These are phyloP conservation scores for Adenanthera pavonina DNA, from an alignment of 306 rosid species.

Conservation along the genomic window DNA sequence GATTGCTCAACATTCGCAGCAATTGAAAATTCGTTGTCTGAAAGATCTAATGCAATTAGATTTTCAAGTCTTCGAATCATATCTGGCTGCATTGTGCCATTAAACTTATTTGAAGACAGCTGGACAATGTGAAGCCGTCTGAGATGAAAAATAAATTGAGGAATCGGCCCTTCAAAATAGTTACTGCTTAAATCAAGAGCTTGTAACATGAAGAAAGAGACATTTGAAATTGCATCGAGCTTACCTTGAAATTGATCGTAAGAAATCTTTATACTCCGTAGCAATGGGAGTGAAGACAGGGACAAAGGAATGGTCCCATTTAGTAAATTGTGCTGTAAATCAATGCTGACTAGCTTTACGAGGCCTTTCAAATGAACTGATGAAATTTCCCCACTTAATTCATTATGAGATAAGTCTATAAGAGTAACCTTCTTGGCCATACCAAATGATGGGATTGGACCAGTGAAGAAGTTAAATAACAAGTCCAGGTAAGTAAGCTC, in stretches of 20 bases:
- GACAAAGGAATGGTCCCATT: conserved; percentile 23
- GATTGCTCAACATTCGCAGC: too few species aligned
- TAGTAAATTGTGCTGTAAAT: not conserved
- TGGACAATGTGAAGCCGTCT: not conserved
- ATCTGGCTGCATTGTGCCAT: not conserved
- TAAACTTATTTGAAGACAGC: conserved; percentile 51
- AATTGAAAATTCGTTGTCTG: conserved; percentile 43
- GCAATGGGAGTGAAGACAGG: not conserved
- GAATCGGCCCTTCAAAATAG: conserved; percentile 43
- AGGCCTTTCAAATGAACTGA: conserved; percentile 15
- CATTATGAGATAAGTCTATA: conserved; percentile 3
- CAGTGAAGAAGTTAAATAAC: not conserved
- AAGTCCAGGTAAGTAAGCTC: not conserved
- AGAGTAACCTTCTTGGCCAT: not conserved
- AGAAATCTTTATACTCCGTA: not conserved
- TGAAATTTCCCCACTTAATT: not conserved
- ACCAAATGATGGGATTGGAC: conserved; percentile 32
- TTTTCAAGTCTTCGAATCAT: not conserved
- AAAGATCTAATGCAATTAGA: conserved; percentile 46
- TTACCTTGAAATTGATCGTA: conserved; percentile 29
- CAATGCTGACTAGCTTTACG: not conserved
- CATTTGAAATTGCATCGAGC: not conserved
- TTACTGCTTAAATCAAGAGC: not conserved
- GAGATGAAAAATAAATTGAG: conserved; percentile 9
- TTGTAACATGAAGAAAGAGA: not conserved